phyloP scores from a whole-genome alignment of 306 rosid genomes.

The Bauhinia variegata region DNA sequence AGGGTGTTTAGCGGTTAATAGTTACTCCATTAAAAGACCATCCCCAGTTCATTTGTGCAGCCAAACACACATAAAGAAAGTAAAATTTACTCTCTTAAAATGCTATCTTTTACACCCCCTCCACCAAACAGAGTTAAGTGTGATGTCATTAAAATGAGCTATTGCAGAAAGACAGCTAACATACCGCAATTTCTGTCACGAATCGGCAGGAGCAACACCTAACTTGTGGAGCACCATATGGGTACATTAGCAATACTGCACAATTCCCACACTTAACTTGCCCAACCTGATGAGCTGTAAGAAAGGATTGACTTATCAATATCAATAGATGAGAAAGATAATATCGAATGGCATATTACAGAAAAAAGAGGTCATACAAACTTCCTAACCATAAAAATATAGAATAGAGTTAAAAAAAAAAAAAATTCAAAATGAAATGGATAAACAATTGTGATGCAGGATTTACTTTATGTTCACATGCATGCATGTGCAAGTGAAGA shows the following conservation, averaged over 20 bases:
- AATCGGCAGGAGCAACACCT: constrained; percentile 75
- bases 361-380: not conserved
- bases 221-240: constrained; percentile 77
- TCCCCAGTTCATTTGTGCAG: no score
- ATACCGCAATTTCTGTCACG: constrained; percentile 85
- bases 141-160: not conserved
- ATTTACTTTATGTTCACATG: not conserved
- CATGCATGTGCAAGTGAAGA: not conserved
- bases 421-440: constrained; percentile 6
- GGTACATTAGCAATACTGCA: constrained; percentile 80
- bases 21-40: no score
- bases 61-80: no score
- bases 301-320: constrained; percentile 21
- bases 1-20: no score
- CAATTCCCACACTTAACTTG: constrained; percentile 83
- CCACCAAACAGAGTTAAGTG: not conserved
- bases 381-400: no score
- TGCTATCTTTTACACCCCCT: no score
- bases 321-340: constrained; percentile 11
- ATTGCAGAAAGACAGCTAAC: constrained; percentile 28
- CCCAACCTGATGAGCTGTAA: constrained; percentile 82
- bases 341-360: not conserved
- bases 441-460: not conserved
- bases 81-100: no score
- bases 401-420: constrained; percentile 5